Conservation (phyloP, 148 eudicot genomes). For the Nepenthes mirabilis region DNA sequence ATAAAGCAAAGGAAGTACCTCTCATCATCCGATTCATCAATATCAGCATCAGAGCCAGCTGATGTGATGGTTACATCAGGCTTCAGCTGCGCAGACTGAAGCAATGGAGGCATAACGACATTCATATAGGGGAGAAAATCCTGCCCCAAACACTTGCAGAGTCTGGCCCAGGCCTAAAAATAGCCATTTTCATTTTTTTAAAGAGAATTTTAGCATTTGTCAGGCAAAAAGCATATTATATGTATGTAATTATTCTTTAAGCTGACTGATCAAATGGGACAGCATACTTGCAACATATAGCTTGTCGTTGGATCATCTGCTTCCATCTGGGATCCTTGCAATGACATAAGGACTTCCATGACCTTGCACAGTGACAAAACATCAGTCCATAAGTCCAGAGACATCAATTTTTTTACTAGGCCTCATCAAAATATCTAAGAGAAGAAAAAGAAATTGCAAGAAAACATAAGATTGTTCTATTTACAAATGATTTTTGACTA, state of each 20-base stretch:
- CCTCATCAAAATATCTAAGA: neutral
- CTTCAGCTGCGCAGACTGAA: conserved; percentile 94
- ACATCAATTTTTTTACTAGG: no score
- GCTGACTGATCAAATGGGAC: conserved; percentile 1
- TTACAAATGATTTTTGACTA: neutral
- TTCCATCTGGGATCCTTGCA: conserved; percentile 97
- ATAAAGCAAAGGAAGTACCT: conserved; percentile 21
- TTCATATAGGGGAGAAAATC: conserved; percentile 97
- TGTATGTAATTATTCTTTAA: neutral
- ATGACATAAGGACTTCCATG: conserved; percentile 94
- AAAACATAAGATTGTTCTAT: neutral
- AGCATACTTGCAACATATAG: conserved; percentile 78
- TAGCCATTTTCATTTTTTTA: neutral
- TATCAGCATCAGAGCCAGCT: conserved; percentile 79
- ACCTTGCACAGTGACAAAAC: conserved; percentile 36
- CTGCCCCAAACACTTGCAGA: conserved; percentile 98
- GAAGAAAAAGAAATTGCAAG: neutral
- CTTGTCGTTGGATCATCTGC: conserved; percentile 92
- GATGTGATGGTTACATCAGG: conserved; percentile 96
- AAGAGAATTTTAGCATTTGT: neutral
- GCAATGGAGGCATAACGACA: conserved; percentile 94
- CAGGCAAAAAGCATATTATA: neutral
- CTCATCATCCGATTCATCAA: conserved; percentile 95
- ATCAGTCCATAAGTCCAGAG: neutral
- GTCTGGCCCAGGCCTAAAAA: conserved; percentile 95